Evolutionary conservation across 2,329 filamentous ascomycete genomes (phyloP).

Genomic region (Phaeosphaeria sp.): DNA sequence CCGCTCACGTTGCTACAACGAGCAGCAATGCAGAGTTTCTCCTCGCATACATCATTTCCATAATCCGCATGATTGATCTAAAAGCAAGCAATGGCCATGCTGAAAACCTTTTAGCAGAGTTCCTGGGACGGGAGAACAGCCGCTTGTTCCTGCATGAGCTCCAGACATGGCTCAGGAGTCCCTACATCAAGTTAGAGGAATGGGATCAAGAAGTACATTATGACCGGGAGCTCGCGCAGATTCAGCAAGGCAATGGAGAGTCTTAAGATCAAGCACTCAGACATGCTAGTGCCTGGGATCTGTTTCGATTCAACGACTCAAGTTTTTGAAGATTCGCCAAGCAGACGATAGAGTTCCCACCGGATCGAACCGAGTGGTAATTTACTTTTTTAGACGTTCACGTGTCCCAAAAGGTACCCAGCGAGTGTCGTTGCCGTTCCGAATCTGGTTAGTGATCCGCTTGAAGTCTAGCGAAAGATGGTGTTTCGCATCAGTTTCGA

Average conservation of each 20-base stretch:
- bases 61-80: conserved; percentile 82
- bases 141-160: conserved; percentile 84
- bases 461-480: neutral
- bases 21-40: conserved; percentile 81
- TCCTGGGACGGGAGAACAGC: conserved; percentile 76
- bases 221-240: conserved; percentile 23
- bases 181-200: conserved; percentile 71
- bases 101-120: conserved; percentile 79
- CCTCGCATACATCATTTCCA: conserved; percentile 83
- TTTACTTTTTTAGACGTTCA: neutral
- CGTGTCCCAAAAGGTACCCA: neutral
- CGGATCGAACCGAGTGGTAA: neutral
- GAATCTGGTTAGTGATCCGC: neutral
- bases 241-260: neutral
- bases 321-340: neutral
- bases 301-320: conserved; percentile 1
- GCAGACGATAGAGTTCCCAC: neutral
- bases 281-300: neutral
- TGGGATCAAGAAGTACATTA: conserved; percentile 89
- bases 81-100: conserved; percentile 80
- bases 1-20: conserved; percentile 28
- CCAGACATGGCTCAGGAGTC: conserved; percentile 81
- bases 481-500: conserved; percentile 8
- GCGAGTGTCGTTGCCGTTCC: neutral
- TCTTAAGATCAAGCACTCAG: neutral